A percentile compares a stretch with the other conserved stretches of the same genome.
phyloP scores from a whole-genome alignment of 179 eudicot species.

The Silene coronaria region DNA sequence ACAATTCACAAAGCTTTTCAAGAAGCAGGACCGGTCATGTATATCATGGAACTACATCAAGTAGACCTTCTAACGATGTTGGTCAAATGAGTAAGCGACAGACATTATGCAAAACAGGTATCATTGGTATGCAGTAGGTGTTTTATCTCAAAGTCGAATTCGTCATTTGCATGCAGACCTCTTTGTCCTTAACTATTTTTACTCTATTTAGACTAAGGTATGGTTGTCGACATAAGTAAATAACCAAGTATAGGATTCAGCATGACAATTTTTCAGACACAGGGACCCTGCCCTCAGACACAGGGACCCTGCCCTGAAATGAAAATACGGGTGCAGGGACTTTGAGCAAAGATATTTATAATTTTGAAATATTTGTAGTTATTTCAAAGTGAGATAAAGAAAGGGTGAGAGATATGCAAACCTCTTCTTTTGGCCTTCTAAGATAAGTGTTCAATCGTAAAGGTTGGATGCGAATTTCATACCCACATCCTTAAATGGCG shows the following conservation, averaged over 20 bases:
- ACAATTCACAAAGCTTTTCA: constrained; percentile 14
- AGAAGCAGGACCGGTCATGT: constrained; percentile 15
- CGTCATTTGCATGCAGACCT: background rate
- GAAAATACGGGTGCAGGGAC: too few relatives aligned
- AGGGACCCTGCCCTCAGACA: too few relatives aligned
- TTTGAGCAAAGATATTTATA: too few relatives aligned
- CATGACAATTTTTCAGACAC: too few relatives aligned
- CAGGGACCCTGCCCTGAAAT: too few relatives aligned
- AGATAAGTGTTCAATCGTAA: too few relatives aligned
- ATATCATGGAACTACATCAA: constrained; percentile 13
- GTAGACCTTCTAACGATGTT: constrained; percentile 9
- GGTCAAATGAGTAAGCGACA: constrained; percentile 16
- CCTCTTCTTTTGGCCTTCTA: too few relatives aligned
- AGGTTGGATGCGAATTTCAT: too few relatives aligned
- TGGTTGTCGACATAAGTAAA: background rate
- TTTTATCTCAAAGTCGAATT: background rate
- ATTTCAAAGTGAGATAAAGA: too few relatives aligned
- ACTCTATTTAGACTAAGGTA: background rate
- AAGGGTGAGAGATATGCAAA: too few relatives aligned
- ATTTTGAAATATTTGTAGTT: background rate
- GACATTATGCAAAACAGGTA: constrained; percentile 26
- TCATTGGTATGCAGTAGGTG: background rate
- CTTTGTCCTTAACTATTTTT: background rate
- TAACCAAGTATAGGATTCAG: too few relatives aligned
- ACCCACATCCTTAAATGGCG: too few relatives aligned